These are phyloP conservation scores for Cadophora gregata DNA, from an alignment of 2,329 filamentous ascomycete species.

Conservation along the genomic window DNA sequence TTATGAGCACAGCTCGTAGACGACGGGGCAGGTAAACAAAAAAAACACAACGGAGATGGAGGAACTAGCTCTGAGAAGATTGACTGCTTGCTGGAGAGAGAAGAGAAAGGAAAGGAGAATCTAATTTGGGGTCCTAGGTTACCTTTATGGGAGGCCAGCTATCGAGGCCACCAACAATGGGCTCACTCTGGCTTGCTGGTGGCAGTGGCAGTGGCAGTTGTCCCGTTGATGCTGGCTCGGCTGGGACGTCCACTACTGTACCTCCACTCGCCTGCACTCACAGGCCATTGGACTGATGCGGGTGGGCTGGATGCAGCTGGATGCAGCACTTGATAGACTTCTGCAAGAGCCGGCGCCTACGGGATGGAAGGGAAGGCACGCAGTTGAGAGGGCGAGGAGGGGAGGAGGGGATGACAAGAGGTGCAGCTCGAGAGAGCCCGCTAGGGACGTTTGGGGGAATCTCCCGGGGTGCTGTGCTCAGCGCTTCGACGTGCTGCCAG, in stretches of 20 bases:
- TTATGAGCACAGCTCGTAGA: constrained; percentile 62
- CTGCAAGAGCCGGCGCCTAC: constrained; percentile 35
- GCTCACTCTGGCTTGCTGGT: constrained; percentile 15
- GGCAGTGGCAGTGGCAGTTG: no score
- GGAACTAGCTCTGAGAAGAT: constrained; percentile 57
- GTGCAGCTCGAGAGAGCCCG: constrained; percentile 32
- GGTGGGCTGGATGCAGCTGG: constrained; percentile 18
- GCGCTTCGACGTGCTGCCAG: neutral
- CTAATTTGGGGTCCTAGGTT: constrained; percentile 34
- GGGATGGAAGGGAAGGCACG: constrained; percentile 18
- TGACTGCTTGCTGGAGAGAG: constrained; percentile 70
- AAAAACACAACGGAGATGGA: constrained; percentile 54
- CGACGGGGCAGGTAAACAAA: constrained; percentile 48
- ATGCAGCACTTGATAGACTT: constrained; percentile 14
- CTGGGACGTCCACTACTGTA: constrained; percentile 2
- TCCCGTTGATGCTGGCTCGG: neutral
- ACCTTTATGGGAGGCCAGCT: constrained; percentile 41
- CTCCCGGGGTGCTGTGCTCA: neutral
- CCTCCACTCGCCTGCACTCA: constrained; percentile 11
- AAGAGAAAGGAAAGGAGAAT: constrained; percentile 34
- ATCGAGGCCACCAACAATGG: constrained; percentile 13
- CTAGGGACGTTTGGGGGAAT: constrained; percentile 3
- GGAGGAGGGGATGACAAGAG: constrained; percentile 22
- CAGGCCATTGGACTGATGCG: constrained; percentile 15
- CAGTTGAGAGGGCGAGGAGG: no score